Evolutionary conservation across 139 green algal species (phyloP).

Genomic region (Auxenochlorella protothecoides): DNA sequence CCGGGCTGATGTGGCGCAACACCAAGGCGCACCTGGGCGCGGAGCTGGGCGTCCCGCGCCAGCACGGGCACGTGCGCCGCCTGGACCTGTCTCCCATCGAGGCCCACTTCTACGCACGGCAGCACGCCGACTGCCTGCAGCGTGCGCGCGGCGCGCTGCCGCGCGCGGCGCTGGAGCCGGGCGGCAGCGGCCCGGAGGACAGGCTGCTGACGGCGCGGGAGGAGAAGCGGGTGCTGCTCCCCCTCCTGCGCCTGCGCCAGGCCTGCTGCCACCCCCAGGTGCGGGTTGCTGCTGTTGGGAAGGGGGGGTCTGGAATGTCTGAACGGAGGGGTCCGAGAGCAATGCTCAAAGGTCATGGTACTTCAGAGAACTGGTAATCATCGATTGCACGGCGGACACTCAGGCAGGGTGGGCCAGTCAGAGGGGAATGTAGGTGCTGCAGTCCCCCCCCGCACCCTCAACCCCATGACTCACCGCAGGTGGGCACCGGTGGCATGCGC

Average conservation of each 20-base stretch:
- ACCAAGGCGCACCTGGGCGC: slow-evolving; percentile 62
- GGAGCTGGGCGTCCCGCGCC: slow-evolving; percentile 72
- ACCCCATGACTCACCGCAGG: slow-evolving; percentile 21
- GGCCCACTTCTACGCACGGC: slow-evolving; percentile 74
- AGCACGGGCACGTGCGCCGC: slow-evolving; percentile 32
- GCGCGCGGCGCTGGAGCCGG: slow-evolving; percentile 1
- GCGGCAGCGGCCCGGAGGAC: slow-evolving; percentile 11
- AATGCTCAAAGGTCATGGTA: too few relatives aligned
- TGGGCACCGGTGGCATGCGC: slow-evolving; percentile 60
- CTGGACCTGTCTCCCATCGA: slow-evolving; percentile 74
- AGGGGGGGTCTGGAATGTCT: too few relatives aligned
- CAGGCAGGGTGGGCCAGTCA: too few relatives aligned
- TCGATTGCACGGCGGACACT: too few relatives aligned
- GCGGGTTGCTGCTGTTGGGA: neutral
- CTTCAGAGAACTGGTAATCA: too few relatives aligned
- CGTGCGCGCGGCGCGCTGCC: slow-evolving; percentile 41
- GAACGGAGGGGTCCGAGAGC: too few relatives aligned
- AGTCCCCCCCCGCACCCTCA: neutral
- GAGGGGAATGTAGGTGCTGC: too few relatives aligned
- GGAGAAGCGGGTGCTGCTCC: slow-evolving; percentile 43
- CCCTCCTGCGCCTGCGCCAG: slow-evolving; percentile 74
- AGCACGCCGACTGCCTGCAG: slow-evolving; percentile 50
- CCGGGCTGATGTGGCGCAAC: slow-evolving; percentile 79
- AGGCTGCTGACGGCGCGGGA: slow-evolving; percentile 33
- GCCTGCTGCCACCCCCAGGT: slow-evolving; percentile 87